Evolutionary conservation across 768 basidiomycete species (phyloP), one percentile per base, ranked within the genome.

Genomic region (Hygrophorus pudorinus): DNA sequence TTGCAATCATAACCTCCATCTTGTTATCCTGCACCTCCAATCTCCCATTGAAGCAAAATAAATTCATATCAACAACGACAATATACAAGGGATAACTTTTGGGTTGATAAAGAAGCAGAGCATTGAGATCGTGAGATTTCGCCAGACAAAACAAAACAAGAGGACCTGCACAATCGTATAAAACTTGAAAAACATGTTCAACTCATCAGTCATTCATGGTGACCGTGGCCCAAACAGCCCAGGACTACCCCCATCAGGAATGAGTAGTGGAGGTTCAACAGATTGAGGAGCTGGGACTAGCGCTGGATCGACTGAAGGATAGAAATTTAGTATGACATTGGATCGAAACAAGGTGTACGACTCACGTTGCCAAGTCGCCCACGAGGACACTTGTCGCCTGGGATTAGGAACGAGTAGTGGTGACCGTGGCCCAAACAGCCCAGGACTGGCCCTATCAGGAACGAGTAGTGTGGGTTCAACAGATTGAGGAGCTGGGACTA

Each of bases 171-270:
- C n/a, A 24, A 24, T 24, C 24, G 7, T 24, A 24, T 24, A 3
- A 24, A 24, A 24, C 3, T n/a, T n/a, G 7, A 24, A 24, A 24
- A 24, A 24, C 24, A 24, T 24, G 24, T 24, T n/a, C 24, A 24
- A 24, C 7, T 24, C 24, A 24, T 24, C 24, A 24, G 24, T 24
- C 24, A 7, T 24, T 24, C 24, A 24, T 24, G 4, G 81, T n/a
- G 82, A 78, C 32, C 81, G 70, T 33, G 86, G 85, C 27, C 87
- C 87, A 55, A 89, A 90, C 48, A 90, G 61, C 24, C 85, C 85
- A 34, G 78, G 79, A 45, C 73, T 78, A 30, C 65, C 62, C 38
- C 63, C 65, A 9, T 71, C 72, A 21, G 82, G 80, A 17, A 82
- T 76, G 29, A 79, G 64, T 9, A 84, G 61, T 13, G 73, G 76